Conservation (phyloP, 805 yeast genomes). For the Candida rishiriensis region DNA sequence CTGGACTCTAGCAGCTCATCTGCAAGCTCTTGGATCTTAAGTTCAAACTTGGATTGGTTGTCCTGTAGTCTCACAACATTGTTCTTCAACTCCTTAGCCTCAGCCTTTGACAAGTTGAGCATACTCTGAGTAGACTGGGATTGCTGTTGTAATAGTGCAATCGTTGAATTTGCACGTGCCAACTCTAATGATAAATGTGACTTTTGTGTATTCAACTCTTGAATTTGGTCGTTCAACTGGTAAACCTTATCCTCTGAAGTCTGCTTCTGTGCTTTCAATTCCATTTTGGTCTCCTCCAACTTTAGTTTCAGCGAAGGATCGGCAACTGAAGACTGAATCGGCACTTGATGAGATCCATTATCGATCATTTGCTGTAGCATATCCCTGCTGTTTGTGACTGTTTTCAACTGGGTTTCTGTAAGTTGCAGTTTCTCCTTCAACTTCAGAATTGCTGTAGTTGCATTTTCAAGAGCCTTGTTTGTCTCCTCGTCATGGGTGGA, state of each 20-base stretch:
- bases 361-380: constrained; percentile 38
- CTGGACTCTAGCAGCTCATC: constrained; percentile 56
- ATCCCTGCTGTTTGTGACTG: constrained; percentile 65
- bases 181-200: constrained; percentile 45
- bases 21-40: constrained; percentile 40
- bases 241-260: constrained; percentile 42
- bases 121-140: constrained; percentile 37
- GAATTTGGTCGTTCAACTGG: constrained; percentile 45
- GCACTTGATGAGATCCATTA: constrained; percentile 25
- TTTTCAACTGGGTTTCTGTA: constrained; percentile 46
- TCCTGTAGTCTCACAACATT: constrained; percentile 38
- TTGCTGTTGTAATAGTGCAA: constrained; percentile 50
- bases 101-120: constrained; percentile 37
- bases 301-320: constrained; percentile 19
- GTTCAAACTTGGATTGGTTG: constrained; percentile 42
- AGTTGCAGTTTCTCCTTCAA: constrained; percentile 55
- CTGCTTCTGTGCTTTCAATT: constrained; percentile 34
- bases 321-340: constrained; percentile 15
- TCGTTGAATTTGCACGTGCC: constrained; percentile 52
- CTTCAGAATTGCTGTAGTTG: constrained; percentile 62
- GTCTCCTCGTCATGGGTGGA: constrained; percentile 35
- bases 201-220: constrained; percentile 35
- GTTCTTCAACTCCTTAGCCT: constrained; percentile 40
- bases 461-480: constrained; percentile 31
- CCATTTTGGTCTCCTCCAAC: constrained; percentile 32